These are phyloP conservation scores for Insectozyma bohioensis DNA, from an alignment of 1,139 yeast species.

Conservation along the genomic window DNA sequence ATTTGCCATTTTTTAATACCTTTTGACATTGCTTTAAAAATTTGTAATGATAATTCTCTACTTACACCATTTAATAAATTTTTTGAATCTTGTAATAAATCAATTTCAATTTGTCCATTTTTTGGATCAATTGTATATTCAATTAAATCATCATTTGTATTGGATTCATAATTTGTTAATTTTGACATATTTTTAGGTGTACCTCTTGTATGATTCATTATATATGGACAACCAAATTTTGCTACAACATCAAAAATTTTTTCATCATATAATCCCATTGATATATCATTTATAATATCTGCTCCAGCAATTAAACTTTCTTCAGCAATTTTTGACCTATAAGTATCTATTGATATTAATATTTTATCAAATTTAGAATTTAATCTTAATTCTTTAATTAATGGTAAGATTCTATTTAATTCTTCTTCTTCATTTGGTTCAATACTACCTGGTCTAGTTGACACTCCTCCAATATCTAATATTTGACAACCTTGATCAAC, in stretches of 20 bases:
- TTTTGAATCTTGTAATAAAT: constrained; percentile 26
- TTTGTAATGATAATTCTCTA: constrained; percentile 60
- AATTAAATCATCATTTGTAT: constrained; percentile 36
- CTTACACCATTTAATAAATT: constrained; percentile 51
- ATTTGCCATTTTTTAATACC: constrained; percentile 91
- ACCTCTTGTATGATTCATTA: constrained; percentile 86
- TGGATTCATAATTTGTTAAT: constrained; percentile 54
- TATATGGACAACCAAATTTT: constrained; percentile 68
- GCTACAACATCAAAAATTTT: constrained; percentile 68
- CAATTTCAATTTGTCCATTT: constrained; percentile 26
- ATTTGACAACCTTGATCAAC: constrained; percentile 62
- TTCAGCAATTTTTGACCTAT: constrained; percentile 71
- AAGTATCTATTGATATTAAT: constrained; percentile 81
- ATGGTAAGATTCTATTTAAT: constrained; percentile 64
- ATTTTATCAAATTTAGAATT: constrained; percentile 38
- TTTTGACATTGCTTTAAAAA: constrained; percentile 52
- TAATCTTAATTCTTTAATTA: constrained; percentile 58
- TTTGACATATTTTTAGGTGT: constrained; percentile 70
- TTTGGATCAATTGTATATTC: constrained; percentile 38
- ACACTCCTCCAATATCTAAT: constrained; percentile 90
- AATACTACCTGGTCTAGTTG: constrained; percentile 79
- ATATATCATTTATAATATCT: constrained; percentile 87
- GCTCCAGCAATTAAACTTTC: constrained; percentile 75
- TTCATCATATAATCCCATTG: constrained; percentile 75
- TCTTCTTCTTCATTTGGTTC: constrained; percentile 64